Evolutionary conservation across 176 grass and related monocot species (phyloP).

Genomic region (Phragmites australis): DNA sequence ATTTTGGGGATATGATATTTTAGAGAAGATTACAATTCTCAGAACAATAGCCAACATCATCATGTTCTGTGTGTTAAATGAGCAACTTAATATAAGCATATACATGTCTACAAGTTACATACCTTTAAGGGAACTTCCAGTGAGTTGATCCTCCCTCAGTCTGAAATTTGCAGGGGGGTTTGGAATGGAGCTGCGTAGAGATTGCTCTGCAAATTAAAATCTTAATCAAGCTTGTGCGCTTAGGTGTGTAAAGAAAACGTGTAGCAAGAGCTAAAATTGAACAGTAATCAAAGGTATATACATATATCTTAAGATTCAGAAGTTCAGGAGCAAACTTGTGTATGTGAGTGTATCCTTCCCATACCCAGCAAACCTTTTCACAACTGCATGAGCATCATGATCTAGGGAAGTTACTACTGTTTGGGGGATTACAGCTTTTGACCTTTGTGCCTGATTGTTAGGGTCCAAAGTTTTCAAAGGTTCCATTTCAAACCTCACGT

Average conservation of each 20-base stretch:
- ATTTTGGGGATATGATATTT: constrained; percentile 44
- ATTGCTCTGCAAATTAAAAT: constrained; percentile 77
- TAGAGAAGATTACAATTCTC: constrained; percentile 1
- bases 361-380: constrained; percentile 10
- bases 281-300: constrained; percentile 4
- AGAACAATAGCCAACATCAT: constrained; percentile 20
- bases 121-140: constrained; percentile 91
- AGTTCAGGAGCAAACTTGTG: background rate
- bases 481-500: background rate
- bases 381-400: background rate
- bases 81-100: constrained; percentile 31
- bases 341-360: constrained; percentile 2
- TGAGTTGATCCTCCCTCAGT: constrained; percentile 82
- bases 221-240: constrained; percentile 28
- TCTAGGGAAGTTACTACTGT: background rate
- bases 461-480: constrained; percentile 4
- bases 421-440: background rate
- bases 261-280: constrained; percentile 28
- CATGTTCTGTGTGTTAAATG: constrained; percentile 10
- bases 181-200: constrained; percentile 77
- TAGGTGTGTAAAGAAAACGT: background rate
- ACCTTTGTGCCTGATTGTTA: background rate
- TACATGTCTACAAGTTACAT: constrained; percentile 23
- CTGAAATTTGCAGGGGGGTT: constrained; percentile 83
- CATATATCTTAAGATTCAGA: constrained; percentile 10